phyloP scores from a whole-genome alignment of 78 protist species.

The Dictyostelium discoideum region DNA sequence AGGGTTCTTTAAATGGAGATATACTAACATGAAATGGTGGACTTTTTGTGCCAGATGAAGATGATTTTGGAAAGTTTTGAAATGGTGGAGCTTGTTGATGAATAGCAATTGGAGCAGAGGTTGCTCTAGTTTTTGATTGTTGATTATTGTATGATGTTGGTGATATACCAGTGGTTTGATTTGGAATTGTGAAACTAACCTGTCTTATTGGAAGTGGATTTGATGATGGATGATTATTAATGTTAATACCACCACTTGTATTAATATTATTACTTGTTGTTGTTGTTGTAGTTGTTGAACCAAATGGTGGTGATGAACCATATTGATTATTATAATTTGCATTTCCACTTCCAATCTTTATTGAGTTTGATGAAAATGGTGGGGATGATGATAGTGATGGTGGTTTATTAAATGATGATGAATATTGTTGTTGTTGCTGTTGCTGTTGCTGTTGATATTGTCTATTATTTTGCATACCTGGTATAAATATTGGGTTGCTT shows the following conservation, averaged over 20 bases:
- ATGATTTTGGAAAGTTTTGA: background rate
- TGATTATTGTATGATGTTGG: background rate
- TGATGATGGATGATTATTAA: background rate
- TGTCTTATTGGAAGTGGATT: conserved; percentile 2
- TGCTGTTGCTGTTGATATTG: background rate
- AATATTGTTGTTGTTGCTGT: conserved; percentile 11
- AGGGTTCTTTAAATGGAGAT: conserved; percentile 28
- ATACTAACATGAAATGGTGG: conserved; percentile 49
- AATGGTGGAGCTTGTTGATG: background rate
- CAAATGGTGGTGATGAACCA: conserved; percentile 26
- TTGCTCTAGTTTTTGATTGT: conserved; percentile 16
- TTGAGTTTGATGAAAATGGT: background rate
- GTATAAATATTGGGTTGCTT: conserved; percentile 5
- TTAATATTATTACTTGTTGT: background rate
- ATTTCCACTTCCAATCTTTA: background rate
- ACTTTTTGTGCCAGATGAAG: background rate
- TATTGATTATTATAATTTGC: background rate
- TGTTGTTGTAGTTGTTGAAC: background rate
- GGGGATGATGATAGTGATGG: background rate
- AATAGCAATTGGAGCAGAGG: conserved; percentile 21
- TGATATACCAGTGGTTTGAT: background rate
- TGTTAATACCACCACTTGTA: background rate
- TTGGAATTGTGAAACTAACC: background rate
- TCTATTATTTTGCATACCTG: conserved; percentile 5
- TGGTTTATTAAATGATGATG: conserved; percentile 16